These are phyloP conservation scores for Venturia nashicola DNA, from an alignment of 2,329 filamentous ascomycete species.

Conservation along the genomic window DNA sequence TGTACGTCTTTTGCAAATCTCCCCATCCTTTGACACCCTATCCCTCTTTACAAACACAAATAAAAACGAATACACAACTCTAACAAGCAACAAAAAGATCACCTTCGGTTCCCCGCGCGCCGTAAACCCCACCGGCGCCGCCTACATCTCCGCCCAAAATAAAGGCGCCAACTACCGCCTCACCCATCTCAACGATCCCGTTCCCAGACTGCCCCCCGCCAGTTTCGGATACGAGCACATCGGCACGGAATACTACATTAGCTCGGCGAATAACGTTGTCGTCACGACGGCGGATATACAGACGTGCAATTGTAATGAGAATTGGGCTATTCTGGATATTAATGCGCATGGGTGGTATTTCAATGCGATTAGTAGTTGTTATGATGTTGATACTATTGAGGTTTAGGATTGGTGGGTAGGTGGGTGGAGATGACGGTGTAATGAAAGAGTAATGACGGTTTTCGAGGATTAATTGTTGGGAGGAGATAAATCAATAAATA, in stretches of 20 bases:
- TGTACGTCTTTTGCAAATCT: conserved; percentile 9
- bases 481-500: too few relatives aligned
- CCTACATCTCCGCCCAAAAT: conserved; percentile 41
- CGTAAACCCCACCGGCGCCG: conserved; percentile 43
- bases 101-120: conserved; percentile 56
- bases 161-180: conserved; percentile 46
- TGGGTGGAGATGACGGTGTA: neutral
- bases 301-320: conserved; percentile 18
- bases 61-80: too few relatives aligned
- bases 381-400: conserved; percentile 5
- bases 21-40: too few relatives aligned
- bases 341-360: conserved; percentile 25
- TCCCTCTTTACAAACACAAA: too few relatives aligned
- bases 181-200: conserved; percentile 55
- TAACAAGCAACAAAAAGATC: conserved; percentile 15
- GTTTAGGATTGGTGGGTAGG: neutral
- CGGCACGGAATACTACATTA: conserved; percentile 53
- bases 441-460: neutral
- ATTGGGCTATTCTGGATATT: conserved; percentile 17
- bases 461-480: too few relatives aligned
- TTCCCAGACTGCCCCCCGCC: conserved; percentile 54
- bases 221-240: conserved; percentile 51
- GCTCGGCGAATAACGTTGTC: conserved; percentile 15
- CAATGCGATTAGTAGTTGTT: conserved; percentile 21
- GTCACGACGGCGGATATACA: conserved; percentile 15